Conservation (phyloP, 2,329 filamentous ascomycete species). For the Neonectria faginata region DNA sequence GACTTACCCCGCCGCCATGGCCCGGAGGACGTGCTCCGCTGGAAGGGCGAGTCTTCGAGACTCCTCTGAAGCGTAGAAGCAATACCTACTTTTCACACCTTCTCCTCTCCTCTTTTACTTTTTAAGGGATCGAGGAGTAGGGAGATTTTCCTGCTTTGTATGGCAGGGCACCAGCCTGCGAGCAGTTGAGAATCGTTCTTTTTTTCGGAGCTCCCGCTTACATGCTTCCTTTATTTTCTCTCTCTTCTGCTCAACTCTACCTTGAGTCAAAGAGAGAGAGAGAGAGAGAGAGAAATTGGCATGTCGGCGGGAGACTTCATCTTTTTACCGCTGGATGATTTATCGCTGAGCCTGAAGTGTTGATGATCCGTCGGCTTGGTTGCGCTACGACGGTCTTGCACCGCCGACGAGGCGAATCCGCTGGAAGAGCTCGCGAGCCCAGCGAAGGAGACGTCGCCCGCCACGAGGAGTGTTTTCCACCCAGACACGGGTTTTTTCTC, state of each 20-base stretch:
- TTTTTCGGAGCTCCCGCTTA: neutral
- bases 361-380: slow-evolving; percentile 31
- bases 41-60: slow-evolving; percentile 21
- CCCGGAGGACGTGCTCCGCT: slow-evolving; percentile 30
- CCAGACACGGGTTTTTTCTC: neutral
- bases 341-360: slow-evolving; percentile 37
- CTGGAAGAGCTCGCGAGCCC: slow-evolving; percentile 37
- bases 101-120: slow-evolving; percentile 4
- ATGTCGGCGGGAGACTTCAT: neutral
- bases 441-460: slow-evolving; percentile 26
- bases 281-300: neutral
- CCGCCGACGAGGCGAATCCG: slow-evolving; percentile 33
- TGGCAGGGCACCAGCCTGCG: slow-evolving; percentile 32
- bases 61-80: slow-evolving; percentile 28
- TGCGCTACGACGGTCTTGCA: slow-evolving; percentile 27
- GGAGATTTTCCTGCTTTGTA: slow-evolving; percentile 31
- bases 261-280: neutral
- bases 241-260: neutral
- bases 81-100: neutral
- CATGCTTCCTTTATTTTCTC: neutral
- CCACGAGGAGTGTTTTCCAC: slow-evolving; percentile 27
- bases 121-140: slow-evolving; percentile 8
- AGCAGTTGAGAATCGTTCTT: slow-evolving; percentile 30
- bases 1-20: slow-evolving; percentile 25
- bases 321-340: slow-evolving; percentile 30